Conservation (phyloP, 371 early-diverging fungal species). For the Mortierella sp. region DNA sequence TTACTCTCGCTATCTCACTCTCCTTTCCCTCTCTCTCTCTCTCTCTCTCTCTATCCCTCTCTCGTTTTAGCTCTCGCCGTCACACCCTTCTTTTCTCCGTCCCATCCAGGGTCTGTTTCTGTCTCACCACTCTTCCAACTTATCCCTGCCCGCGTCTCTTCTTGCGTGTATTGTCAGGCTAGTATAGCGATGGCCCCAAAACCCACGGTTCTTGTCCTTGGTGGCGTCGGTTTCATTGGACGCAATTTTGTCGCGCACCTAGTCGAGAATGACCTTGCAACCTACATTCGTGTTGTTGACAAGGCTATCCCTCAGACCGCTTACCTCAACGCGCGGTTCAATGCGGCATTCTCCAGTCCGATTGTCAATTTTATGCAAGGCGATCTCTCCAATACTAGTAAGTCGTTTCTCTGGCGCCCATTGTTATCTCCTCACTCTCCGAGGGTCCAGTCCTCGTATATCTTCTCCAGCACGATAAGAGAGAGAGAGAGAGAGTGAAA, state of each 20-base stretch:
- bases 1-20: too few species aligned
- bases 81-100: background rate
- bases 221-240: constrained; percentile 91
- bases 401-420: constrained; percentile 5
- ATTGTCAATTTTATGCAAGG: constrained; percentile 84
- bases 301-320: constrained; percentile 89
- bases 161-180: too few species aligned
- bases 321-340: constrained; percentile 72
- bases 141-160: background rate
- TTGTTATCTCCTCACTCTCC: background rate
- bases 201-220: constrained; percentile 72
- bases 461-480: too few species aligned
- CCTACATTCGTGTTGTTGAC: constrained; percentile 86
- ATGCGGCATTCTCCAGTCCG: constrained; percentile 69
- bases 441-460: background rate
- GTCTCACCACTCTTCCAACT: background rate
- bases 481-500: too few species aligned
- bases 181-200: constrained; percentile 31
- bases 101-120: background rate
- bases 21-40: background rate
- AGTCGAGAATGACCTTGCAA: constrained; percentile 71
- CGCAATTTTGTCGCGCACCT: constrained; percentile 82
- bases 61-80: background rate
- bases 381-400: constrained; percentile 83
- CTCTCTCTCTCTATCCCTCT: too few species aligned